Conservation (phyloP, 495 filamentous ascomycete species). For the Aspergillus sclerotioniger region DNA sequence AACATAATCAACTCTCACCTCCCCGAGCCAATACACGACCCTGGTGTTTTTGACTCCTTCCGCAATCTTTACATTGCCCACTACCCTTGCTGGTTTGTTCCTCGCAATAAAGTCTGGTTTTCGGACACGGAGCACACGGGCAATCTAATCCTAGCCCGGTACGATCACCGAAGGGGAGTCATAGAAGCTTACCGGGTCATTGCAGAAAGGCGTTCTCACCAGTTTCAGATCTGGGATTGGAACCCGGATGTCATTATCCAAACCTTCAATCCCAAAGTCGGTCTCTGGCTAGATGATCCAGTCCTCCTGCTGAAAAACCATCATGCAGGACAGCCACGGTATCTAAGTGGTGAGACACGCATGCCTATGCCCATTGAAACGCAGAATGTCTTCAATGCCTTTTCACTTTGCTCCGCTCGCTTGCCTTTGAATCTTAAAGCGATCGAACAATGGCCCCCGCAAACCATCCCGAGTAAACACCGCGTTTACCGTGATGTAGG, state of each 20-base stretch:
- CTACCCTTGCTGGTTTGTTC: slow-evolving; percentile 81
- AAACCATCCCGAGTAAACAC: slow-evolving; percentile 58
- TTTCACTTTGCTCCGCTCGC: slow-evolving; percentile 43
- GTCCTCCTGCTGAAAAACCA: slow-evolving; percentile 58
- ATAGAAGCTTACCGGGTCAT: slow-evolving; percentile 82
- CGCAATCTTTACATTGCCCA: slow-evolving; percentile 69
- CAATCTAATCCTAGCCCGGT: slow-evolving; percentile 68
- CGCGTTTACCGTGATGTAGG: slow-evolving; percentile 26
- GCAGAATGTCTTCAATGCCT: slow-evolving; percentile 46
- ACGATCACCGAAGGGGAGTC: slow-evolving; percentile 65
- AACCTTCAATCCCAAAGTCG: slow-evolving; percentile 64
- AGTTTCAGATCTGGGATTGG: slow-evolving; percentile 59
- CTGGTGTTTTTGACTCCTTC: slow-evolving; percentile 59
- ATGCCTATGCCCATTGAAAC: slow-evolving; percentile 55
- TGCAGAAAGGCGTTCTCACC: slow-evolving; percentile 52
- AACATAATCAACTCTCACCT: slow-evolving; percentile 60
- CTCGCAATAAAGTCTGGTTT: slow-evolving; percentile 81
- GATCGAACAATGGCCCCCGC: slow-evolving; percentile 69
- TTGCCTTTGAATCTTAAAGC: slow-evolving; percentile 28
- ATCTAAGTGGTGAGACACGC: slow-evolving; percentile 39
- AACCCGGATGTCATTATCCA: slow-evolving; percentile 71
- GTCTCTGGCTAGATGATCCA: slow-evolving; percentile 69
- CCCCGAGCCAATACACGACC: slow-evolving; percentile 43
- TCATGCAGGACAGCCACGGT: slow-evolving; percentile 20
- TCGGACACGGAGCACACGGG: slow-evolving; percentile 68